Percentiles rank a stretch among this genome's conserved stretches.
phyloP scores from a whole-genome alignment of 176 grass and related monocot species.

The Melocanna baccifera region DNA sequence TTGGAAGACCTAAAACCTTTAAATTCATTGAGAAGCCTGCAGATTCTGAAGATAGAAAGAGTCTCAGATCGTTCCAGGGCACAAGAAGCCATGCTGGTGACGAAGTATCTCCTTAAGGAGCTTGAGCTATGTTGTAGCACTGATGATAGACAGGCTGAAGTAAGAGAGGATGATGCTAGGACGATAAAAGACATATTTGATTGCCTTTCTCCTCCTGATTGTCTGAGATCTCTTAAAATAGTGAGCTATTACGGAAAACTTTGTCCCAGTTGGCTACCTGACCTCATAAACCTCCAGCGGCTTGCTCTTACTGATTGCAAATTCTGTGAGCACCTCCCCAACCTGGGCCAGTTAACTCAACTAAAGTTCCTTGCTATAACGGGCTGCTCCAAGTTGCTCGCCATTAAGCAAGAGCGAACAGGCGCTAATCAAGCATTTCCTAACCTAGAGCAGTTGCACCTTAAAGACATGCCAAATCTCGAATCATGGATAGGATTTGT shows the following conservation, averaged over 20 bases:
- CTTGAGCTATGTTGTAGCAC: slow-evolving; percentile 47
- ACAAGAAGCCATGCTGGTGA: slow-evolving; percentile 32
- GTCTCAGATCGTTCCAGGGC: slow-evolving; percentile 23
- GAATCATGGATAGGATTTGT: slow-evolving; percentile 44
- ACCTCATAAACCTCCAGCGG: slow-evolving; percentile 35
- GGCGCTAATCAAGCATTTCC: slow-evolving; percentile 27
- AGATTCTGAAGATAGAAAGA: slow-evolving; percentile 54
- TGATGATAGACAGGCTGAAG: slow-evolving; percentile 39
- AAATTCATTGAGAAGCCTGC: slow-evolving; percentile 46
- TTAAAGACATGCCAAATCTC: slow-evolving; percentile 53
- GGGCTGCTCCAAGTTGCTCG: slow-evolving; percentile 23
- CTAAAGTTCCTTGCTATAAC: slow-evolving; percentile 47
- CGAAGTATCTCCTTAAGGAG: slow-evolving; percentile 46
- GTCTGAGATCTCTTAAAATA: slow-evolving; percentile 59
- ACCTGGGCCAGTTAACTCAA: slow-evolving; percentile 41
- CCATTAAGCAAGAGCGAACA: slow-evolving; percentile 29
- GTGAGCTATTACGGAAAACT: slow-evolving; percentile 42
- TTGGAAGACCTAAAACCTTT: slow-evolving; percentile 50
- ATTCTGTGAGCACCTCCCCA: slow-evolving; percentile 45
- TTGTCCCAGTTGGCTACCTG: slow-evolving; percentile 40
- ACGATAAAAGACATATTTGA: slow-evolving; percentile 38
- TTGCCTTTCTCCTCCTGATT: slow-evolving; percentile 33
- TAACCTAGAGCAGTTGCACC: slow-evolving; percentile 42
- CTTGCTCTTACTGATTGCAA: slow-evolving; percentile 48
- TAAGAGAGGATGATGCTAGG: slow-evolving; percentile 19